Conservation (phyloP, 306 rosid genomes). For the Vigna radiata region DNA sequence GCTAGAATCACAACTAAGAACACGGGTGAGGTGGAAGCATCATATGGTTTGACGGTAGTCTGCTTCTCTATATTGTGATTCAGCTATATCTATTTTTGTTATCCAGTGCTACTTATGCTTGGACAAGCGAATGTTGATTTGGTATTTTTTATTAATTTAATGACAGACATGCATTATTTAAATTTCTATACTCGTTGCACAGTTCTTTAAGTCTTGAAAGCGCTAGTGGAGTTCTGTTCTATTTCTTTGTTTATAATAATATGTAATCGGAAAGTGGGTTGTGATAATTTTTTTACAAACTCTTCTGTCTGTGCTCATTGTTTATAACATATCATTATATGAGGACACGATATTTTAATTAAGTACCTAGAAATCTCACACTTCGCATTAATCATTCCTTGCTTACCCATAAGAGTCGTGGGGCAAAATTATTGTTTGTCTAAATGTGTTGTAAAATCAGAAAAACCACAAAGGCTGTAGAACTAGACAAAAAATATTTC, state of each 20-base stretch:
- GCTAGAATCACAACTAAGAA: slow-evolving; percentile 80
- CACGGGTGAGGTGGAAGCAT: slow-evolving; percentile 95
- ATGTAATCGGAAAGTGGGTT: neutral
- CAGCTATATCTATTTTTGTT: slow-evolving; percentile 20
- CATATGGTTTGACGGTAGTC: slow-evolving; percentile 92
- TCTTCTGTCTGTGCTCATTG: neutral
- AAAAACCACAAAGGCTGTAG: no score
- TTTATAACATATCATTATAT: neutral
- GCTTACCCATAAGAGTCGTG: neutral
- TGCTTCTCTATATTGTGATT: slow-evolving; percentile 36
- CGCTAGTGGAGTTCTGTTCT: slow-evolving; percentile 26
- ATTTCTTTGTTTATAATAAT: slow-evolving; percentile 36
- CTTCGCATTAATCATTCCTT: slow-evolving; percentile 5
- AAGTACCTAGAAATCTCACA: neutral
- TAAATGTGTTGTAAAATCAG: neutral
- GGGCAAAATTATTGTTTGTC: slow-evolving; percentile 6
- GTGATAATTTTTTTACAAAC: neutral
- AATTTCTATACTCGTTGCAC: neutral
- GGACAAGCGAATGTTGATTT: slow-evolving; percentile 27
- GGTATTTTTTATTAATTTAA: neutral
- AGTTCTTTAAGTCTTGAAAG: slow-evolving; percentile 21
- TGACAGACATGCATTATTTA: slow-evolving; percentile 12
- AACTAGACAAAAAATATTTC: no score
- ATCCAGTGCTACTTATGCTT: slow-evolving; percentile 18
- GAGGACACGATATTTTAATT: neutral